phyloP scores from a whole-genome alignment of 441 rosid genomes.

The Brassica balearica region DNA sequence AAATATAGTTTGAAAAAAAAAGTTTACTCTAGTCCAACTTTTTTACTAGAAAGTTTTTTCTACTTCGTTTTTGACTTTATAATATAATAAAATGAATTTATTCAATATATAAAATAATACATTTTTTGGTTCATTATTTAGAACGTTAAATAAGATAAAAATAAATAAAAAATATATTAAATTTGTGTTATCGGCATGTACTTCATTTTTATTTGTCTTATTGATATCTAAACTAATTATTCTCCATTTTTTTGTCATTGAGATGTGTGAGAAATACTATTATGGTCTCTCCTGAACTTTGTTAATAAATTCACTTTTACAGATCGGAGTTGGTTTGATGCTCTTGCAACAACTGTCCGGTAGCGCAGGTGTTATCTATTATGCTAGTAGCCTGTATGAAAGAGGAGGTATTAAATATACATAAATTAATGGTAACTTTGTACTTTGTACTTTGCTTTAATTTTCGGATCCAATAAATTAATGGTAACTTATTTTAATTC shows the following conservation, averaged over 20 bases:
- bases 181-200: background rate
- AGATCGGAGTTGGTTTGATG: constrained; percentile 75
- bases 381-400: constrained; percentile 55
- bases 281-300: background rate
- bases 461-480: background rate
- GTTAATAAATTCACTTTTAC: constrained; percentile 3
- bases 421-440: background rate
- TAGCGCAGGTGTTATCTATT: constrained; percentile 52
- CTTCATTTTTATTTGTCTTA: background rate
- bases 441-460: background rate
- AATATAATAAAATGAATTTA: too few relatives aligned
- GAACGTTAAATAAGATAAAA: too few relatives aligned
- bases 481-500: background rate
- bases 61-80: background rate
- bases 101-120: too few relatives aligned
- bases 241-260: background rate
- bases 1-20: background rate
- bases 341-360: constrained; percentile 59
- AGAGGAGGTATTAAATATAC: constrained; percentile 47
- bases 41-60: too few relatives aligned
- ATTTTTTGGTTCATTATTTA: too few relatives aligned
- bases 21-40: too few relatives aligned
- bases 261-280: background rate
- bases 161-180: too few relatives aligned
- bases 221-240: background rate